Evolutionary conservation across 2,329 filamentous ascomycete genomes (phyloP).

Genomic region (Trichoderma lentiforme): DNA sequence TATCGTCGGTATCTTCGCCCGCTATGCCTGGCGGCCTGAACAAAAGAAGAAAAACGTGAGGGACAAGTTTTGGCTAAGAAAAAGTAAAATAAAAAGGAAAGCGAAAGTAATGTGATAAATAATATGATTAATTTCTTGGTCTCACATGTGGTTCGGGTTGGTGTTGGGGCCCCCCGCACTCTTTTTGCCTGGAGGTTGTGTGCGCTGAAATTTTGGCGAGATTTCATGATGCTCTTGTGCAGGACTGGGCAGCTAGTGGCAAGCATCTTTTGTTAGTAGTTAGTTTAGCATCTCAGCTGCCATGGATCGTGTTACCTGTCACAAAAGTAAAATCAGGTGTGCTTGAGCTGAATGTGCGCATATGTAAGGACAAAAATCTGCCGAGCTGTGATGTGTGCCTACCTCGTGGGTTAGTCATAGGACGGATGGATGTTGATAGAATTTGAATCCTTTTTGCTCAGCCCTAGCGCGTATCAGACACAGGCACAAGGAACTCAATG

Average conservation of each 20-base stretch:
- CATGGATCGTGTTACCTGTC: neutral
- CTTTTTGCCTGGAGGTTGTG: neutral
- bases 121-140: conserved; percentile 5
- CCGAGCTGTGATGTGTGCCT: neutral
- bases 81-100: conserved; percentile 10
- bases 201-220: neutral
- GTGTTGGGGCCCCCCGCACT: conserved; percentile 1
- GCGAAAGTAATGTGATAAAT: neutral
- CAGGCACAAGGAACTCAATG: neutral
- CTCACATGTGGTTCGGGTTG: neutral
- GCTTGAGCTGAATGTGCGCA: neutral
- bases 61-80: neutral
- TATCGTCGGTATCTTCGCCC: neutral
- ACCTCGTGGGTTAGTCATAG: neutral
- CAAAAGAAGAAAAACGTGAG: conserved; percentile 2
- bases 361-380: neutral
- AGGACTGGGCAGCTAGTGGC: neutral
- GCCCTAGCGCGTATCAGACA: neutral
- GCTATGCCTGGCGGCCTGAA: neutral
- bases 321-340: neutral
- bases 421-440: neutral
- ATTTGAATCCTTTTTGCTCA: neutral
- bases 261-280: neutral
- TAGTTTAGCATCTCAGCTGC: neutral
- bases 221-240: neutral